Conservation (phyloP, 495 filamentous ascomycete genomes). For the Aspergillus cavernicola region DNA sequence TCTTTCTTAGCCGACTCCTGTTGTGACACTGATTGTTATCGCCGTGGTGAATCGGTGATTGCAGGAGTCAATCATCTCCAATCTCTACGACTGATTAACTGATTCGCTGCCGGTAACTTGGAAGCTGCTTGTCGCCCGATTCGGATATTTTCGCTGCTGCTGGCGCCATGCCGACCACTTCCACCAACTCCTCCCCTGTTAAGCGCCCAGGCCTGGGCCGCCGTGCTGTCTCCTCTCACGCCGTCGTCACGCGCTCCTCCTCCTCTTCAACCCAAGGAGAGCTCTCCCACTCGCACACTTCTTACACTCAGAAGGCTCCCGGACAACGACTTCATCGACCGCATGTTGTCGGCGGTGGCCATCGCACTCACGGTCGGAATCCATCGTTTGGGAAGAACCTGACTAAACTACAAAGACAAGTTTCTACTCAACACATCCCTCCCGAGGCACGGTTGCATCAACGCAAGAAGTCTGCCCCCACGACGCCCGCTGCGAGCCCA, state of each 20-base stretch:
- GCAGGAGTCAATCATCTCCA: constrained; percentile 11
- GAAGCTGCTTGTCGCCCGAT: constrained; percentile 23
- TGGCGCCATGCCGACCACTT: constrained; percentile 36
- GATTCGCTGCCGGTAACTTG: constrained; percentile 11
- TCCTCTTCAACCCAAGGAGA: constrained; percentile 27
- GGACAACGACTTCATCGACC: constrained; percentile 31
- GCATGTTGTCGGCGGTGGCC: constrained; percentile 43
- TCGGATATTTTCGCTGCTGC: constrained; percentile 11
- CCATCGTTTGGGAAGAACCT: constrained; percentile 2
- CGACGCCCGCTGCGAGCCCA: constrained; percentile 42
- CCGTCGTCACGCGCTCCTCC: constrained; percentile 40
- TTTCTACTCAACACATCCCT: constrained; percentile 26
- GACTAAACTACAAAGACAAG: constrained; percentile 28
- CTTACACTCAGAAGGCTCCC: constrained; percentile 26
- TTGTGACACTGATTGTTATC: constrained; percentile 8
- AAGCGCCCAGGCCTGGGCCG: constrained; percentile 47
- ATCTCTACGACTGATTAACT: constrained; percentile 11
- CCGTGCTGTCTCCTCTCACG: constrained; percentile 47
- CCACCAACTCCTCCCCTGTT: constrained; percentile 41
- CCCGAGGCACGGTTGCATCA: constrained; percentile 41
- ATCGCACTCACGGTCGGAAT: constrained; percentile 33
- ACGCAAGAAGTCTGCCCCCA: constrained; percentile 48
- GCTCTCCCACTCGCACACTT: constrained; percentile 31
- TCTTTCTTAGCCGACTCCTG: constrained; percentile 4
- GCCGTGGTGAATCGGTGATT: constrained; percentile 4